Percentiles rank a stretch among this genome's conserved stretches.
Conservation (phyloP, 768 basidiomycete species). For the Trametes sanguinea region DNA sequence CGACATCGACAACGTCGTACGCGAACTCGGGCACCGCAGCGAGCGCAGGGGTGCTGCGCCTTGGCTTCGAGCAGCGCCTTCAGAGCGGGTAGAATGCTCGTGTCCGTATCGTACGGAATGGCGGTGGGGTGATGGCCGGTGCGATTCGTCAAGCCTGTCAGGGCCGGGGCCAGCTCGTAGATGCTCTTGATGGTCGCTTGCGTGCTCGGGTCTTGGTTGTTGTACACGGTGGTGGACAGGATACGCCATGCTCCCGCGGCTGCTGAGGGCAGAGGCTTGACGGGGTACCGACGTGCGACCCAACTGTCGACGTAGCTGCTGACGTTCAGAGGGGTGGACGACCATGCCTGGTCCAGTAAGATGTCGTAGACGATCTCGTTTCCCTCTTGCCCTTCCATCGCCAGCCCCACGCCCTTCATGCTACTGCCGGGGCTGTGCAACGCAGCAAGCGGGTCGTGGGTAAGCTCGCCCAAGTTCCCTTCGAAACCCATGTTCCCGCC, state of each 20-base stretch:
- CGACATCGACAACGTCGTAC: constrained; percentile 42
- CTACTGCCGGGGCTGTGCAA: constrained; percentile 33
- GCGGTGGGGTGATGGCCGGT: constrained; percentile 36
- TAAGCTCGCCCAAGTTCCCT: constrained; percentile 40
- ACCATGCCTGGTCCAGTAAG: constrained; percentile 46
- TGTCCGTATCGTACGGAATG: constrained; percentile 41
- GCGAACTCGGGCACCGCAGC: constrained; percentile 35
- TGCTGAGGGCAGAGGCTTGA: constrained; percentile 29
- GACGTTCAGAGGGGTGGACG: constrained; percentile 35
- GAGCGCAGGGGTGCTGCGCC: constrained; percentile 23
- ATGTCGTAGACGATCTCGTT: constrained; percentile 47
- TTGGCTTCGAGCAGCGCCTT: constrained; percentile 26
- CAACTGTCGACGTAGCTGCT: constrained; percentile 36
- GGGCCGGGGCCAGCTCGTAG: constrained; percentile 38
- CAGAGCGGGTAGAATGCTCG: constrained; percentile 30
- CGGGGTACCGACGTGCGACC: constrained; percentile 39
- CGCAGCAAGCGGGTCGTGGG: constrained; percentile 35
- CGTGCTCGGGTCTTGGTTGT: constrained; percentile 35
- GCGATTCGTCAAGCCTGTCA: constrained; percentile 37
- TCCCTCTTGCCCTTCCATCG: constrained; percentile 44
- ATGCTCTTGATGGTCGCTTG: constrained; percentile 42
- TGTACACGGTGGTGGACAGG: constrained; percentile 42
- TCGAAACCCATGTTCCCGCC: constrained; percentile 43
- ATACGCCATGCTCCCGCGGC: constrained; percentile 39
- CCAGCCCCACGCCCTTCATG: constrained; percentile 43